These are phyloP conservation scores for Gliomastix tumulicola DNA, from an alignment of 2,329 filamentous ascomycete species.

Conservation along the genomic window DNA sequence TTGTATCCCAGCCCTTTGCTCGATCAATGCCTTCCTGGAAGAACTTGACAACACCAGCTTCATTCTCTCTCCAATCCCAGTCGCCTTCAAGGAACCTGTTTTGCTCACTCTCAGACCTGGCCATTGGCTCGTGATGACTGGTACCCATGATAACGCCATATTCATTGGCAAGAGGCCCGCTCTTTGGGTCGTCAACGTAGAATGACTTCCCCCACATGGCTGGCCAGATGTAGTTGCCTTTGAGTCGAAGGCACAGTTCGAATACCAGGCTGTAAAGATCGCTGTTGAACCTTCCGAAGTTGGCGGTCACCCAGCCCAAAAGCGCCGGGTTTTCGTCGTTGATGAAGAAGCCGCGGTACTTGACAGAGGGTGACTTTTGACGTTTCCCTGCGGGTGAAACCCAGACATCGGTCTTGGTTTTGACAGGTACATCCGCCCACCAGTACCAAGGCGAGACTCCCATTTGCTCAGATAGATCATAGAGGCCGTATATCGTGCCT, in stretches of 20 bases:
- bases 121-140: conserved; percentile 56
- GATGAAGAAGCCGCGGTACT: conserved; percentile 63
- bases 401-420: conserved; percentile 45
- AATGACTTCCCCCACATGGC: conserved; percentile 51
- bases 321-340: conserved; percentile 64
- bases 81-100: conserved; percentile 28
- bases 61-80: conserved; percentile 40
- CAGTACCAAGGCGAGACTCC: conserved; percentile 68
- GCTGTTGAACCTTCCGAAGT: conserved; percentile 2
- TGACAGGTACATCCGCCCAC: conserved; percentile 56
- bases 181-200: conserved; percentile 47
- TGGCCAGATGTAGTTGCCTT: conserved; percentile 55
- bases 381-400: conserved; percentile 46
- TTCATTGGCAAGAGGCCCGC: conserved; percentile 46
- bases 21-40: conserved; percentile 2
- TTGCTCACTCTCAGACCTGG: conserved; percentile 40
- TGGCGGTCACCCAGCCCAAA: conserved; percentile 51
- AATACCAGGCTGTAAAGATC: conserved; percentile 54
- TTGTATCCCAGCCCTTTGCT: conserved; percentile 1
- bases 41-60: not conserved
- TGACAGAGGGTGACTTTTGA: conserved; percentile 54
- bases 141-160: conserved; percentile 56
- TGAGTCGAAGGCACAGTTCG: conserved; percentile 49
- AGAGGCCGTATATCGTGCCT: conserved; percentile 64
- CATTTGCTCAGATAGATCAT: conserved; percentile 66